Conservation (phyloP, 306 rosid species). For the Sechiopsis laciniata region DNA sequence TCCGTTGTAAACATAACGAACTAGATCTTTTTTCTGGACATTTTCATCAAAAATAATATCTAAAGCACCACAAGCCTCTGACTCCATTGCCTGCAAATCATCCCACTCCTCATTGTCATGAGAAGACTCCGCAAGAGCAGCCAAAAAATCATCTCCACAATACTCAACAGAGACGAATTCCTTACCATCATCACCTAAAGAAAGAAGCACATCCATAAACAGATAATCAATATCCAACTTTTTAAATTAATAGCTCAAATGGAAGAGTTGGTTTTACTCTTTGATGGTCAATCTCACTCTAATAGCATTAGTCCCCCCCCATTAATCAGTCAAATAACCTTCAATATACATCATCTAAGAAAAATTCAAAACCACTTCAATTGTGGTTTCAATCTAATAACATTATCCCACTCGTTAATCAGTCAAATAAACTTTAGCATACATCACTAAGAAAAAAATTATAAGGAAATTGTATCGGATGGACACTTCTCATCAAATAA, state of each 20-base stretch:
- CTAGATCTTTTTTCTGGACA: slow-evolving; percentile 22
- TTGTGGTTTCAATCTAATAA: not conserved
- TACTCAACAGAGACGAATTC: slow-evolving; percentile 81
- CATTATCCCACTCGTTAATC: not conserved
- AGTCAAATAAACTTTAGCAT: not conserved
- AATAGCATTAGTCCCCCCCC: not conserved
- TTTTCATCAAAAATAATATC: slow-evolving; percentile 36
- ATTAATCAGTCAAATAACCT: not conserved
- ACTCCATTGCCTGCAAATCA: slow-evolving; percentile 64
- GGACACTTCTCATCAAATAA: too few species aligned
- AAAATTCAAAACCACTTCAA: not conserved
- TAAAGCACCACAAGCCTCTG: slow-evolving; percentile 64
- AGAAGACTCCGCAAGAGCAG: slow-evolving; percentile 56
- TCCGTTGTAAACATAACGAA: slow-evolving; percentile 12
- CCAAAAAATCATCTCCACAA: slow-evolving; percentile 88
- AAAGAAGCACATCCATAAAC: not conserved
- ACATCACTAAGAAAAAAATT: not conserved
- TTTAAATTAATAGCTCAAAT: not conserved
- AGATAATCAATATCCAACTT: not conserved
- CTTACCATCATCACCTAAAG: slow-evolving; percentile 69
- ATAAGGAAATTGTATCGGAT: too few species aligned
- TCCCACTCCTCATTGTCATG: slow-evolving; percentile 85
- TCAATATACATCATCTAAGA: not conserved
- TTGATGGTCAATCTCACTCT: not conserved
- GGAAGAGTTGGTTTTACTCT: not conserved